Conservation (phyloP, 306 rosid genomes). For the Prosopis cineraria region DNA sequence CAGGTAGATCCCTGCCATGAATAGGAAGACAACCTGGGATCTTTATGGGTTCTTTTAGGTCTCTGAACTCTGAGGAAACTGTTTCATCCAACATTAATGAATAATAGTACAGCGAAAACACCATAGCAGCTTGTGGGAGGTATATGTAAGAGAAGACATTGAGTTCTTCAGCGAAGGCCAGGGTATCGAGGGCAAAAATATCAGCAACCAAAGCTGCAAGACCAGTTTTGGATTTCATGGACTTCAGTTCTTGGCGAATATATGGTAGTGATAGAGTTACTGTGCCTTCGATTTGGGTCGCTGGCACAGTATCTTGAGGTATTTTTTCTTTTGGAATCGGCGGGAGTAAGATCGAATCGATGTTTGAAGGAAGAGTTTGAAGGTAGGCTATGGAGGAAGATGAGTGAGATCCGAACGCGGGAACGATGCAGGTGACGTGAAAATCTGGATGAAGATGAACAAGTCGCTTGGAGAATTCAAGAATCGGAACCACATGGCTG, state of each 20-base stretch:
- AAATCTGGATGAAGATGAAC: conserved; percentile 32
- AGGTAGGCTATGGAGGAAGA: conserved; percentile 41
- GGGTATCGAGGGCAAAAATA: conserved; percentile 22
- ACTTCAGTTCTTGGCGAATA: conserved; percentile 24
- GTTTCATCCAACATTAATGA: not conserved
- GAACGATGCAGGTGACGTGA: conserved; percentile 48
- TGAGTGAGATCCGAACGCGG: conserved; percentile 38
- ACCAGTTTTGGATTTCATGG: conserved; percentile 20
- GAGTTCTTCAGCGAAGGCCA: conserved; percentile 39
- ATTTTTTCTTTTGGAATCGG: conserved; percentile 31
- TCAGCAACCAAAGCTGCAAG: conserved; percentile 37
- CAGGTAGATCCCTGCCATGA: not conserved
- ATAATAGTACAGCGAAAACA: not conserved
- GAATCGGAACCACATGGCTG: conserved; percentile 42
- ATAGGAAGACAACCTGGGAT: not conserved
- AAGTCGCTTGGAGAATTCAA: conserved; percentile 44
- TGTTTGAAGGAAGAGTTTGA: conserved; percentile 45
- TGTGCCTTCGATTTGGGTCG: conserved; percentile 15
- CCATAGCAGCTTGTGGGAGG: conserved; percentile 23
- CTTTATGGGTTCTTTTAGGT: not conserved
- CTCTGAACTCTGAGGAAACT: conserved; percentile 13
- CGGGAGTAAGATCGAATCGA: conserved; percentile 47
- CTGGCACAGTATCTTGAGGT: conserved; percentile 28
- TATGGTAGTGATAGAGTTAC: conserved; percentile 37
- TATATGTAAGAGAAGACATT: conserved; percentile 36